A percentile compares a stretch with the other conserved stretches of the same genome.
Evolutionary conservation across 2,329 filamentous ascomycete genomes (phyloP).

Genomic region (Nannizzia gypsea): DNA sequence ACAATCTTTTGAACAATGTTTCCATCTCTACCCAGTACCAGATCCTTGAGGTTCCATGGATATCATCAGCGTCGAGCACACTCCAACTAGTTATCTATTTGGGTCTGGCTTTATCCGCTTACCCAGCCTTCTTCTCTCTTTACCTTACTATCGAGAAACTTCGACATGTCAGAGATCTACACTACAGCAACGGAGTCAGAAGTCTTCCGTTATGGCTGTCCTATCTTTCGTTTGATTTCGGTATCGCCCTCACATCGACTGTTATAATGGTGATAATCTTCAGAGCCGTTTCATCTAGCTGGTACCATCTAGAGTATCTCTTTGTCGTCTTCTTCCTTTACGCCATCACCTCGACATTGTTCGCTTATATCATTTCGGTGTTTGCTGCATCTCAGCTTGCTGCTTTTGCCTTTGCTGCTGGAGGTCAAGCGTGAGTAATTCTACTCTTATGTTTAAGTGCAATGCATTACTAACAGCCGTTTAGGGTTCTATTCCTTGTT

Average conservation of each 20-base stretch:
- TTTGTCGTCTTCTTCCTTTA: constrained; percentile 74
- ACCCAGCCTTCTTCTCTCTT: constrained; percentile 75
- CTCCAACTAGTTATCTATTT: constrained; percentile 75
- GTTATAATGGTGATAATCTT: constrained; percentile 59
- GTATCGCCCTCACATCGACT: constrained; percentile 56
- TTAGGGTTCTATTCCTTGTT: constrained; percentile 51
- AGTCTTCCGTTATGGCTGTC: constrained; percentile 74
- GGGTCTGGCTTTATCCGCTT: constrained; percentile 62
- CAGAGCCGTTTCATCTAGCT: constrained; percentile 48
- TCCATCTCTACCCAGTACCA: constrained; percentile 62
- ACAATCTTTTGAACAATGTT: constrained; percentile 55
- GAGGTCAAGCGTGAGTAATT: constrained; percentile 49
- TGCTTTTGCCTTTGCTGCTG: constrained; percentile 72
- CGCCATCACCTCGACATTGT: constrained; percentile 61
- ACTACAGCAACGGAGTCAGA: constrained; percentile 85
- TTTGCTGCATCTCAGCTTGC: constrained; percentile 68
- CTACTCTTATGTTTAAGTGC: constrained; percentile 2
- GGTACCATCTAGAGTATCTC: constrained; percentile 70
- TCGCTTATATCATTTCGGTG: constrained; percentile 72
- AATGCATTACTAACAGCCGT: constrained; percentile 9
- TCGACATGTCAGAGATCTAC: constrained; percentile 65
- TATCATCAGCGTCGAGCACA: constrained; percentile 56
- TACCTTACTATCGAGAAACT: constrained; percentile 80
- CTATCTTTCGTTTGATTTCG: constrained; percentile 69
- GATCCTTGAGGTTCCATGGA: constrained; percentile 62